Conservation (phyloP, 352 stramenopile species). For the Lagenidium sp. region DNA sequence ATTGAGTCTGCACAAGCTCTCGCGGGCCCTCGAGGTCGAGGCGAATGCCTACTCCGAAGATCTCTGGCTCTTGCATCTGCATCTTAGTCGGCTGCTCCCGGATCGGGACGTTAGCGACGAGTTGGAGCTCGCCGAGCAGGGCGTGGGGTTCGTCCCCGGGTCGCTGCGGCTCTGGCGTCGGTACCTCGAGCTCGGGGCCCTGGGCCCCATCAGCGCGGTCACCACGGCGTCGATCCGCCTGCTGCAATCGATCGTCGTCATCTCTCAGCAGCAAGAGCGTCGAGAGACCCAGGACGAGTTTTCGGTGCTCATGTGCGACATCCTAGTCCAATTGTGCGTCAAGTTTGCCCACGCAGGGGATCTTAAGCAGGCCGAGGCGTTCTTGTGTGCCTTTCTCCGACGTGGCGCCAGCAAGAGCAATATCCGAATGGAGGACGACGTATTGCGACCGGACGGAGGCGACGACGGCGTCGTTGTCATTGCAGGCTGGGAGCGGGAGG, state of each 20-base stretch:
- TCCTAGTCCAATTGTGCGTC: slow-evolving; percentile 10
- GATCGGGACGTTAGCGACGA: slow-evolving; percentile 12
- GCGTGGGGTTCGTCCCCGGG: slow-evolving; percentile 16
- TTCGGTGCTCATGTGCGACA: slow-evolving; percentile 13
- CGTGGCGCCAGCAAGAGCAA: no score
- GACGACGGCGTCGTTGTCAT: not conserved
- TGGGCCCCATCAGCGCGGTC: not conserved
- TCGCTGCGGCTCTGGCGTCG: slow-evolving; percentile 21
- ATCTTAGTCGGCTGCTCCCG: slow-evolving; percentile 11
- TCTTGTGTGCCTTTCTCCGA: slow-evolving; percentile 6
- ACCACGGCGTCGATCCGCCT: not conserved
- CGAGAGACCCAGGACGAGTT: slow-evolving; percentile 8
- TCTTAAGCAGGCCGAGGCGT: not conserved
- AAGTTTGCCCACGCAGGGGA: slow-evolving; percentile 1
- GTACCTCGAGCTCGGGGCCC: slow-evolving; percentile 8
- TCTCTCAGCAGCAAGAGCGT: slow-evolving; percentile 2
- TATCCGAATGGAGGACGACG: no score
- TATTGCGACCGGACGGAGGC: no score
- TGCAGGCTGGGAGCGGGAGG: not conserved
- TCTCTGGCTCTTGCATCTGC: slow-evolving; percentile 24
- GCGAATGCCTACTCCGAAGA: slow-evolving; percentile 26
- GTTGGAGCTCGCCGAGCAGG: slow-evolving; percentile 22
- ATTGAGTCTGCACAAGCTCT: slow-evolving; percentile 18
- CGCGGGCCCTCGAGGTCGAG: slow-evolving; percentile 24
- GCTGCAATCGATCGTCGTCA: slow-evolving; percentile 1